phyloP scores from a whole-genome alignment of 2,329 filamentous ascomycete genomes.

The Epichloe bromicola region DNA sequence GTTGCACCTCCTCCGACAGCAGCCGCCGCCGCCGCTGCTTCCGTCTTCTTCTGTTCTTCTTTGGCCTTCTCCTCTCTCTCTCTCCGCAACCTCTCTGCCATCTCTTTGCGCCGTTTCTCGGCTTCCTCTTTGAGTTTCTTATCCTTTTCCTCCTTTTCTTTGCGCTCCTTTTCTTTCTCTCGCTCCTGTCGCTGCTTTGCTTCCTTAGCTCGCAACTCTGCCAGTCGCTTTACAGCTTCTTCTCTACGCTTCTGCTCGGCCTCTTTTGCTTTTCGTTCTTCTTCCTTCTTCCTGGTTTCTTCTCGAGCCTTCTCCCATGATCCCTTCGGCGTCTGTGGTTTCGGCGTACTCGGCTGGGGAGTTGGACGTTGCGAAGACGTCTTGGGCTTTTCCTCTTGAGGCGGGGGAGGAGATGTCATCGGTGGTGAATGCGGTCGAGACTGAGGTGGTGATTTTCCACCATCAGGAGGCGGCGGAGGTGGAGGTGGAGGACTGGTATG shows the following conservation, averaged over 20 bases:
- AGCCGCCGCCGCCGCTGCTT: conserved; percentile 20
- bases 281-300: conserved; percentile 49
- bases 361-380: conserved; percentile 9
- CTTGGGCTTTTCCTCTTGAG: conserved; percentile 10
- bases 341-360: conserved; percentile 11
- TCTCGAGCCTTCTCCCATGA: conserved; percentile 59
- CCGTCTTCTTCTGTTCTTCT: conserved; percentile 30
- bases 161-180: conserved; percentile 26
- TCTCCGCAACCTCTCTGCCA: conserved; percentile 13
- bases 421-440: not conserved
- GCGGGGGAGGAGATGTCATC: not conserved
- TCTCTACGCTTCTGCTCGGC: conserved; percentile 48
- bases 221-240: conserved; percentile 38
- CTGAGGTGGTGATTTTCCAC: not conserved
- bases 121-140: conserved; percentile 24
- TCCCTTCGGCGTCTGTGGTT: conserved; percentile 25
- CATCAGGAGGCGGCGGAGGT: not conserved
- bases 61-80: conserved; percentile 19
- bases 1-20: conserved; percentile 17
- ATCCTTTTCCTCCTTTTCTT: conserved; percentile 23
- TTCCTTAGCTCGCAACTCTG: conserved; percentile 44
- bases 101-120: conserved; percentile 17
- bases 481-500: not conserved
- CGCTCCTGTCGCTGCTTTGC: conserved; percentile 32
- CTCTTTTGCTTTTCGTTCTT: conserved; percentile 47